Evolutionary conservation across 2,329 filamentous ascomycete species (phyloP).

Genomic region (Penicillium palitans): DNA sequence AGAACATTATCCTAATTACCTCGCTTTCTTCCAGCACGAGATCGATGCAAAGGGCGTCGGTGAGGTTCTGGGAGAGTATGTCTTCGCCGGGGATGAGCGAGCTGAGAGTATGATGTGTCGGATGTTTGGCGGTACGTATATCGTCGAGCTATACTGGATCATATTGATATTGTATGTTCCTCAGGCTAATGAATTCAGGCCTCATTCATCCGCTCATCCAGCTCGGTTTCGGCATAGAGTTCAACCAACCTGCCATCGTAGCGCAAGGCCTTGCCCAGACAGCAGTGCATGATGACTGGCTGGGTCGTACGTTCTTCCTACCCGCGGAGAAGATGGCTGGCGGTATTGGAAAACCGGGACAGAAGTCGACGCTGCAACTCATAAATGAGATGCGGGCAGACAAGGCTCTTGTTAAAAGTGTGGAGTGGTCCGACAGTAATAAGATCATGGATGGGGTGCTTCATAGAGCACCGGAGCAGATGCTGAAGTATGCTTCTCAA

Average conservation of each 20-base stretch:
- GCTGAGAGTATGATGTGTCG: slow-evolving; percentile 69
- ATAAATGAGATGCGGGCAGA: slow-evolving; percentile 60
- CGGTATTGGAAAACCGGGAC: slow-evolving; percentile 30
- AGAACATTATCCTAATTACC: slow-evolving; percentile 69
- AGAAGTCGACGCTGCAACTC: slow-evolving; percentile 57
- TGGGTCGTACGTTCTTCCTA: slow-evolving; percentile 54
- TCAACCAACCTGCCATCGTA: slow-evolving; percentile 75
- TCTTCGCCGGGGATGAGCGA: slow-evolving; percentile 66
- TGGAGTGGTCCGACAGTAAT: slow-evolving; percentile 57
- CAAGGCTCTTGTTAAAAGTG: slow-evolving; percentile 57
- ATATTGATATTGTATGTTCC: not conserved
- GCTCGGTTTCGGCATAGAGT: slow-evolving; percentile 81
- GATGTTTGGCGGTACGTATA: slow-evolving; percentile 60
- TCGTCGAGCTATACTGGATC: not conserved
- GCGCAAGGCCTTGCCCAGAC: slow-evolving; percentile 78
- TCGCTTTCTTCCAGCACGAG: slow-evolving; percentile 73
- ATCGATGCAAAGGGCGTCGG: slow-evolving; percentile 66
- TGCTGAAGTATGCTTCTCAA: slow-evolving; percentile 60
- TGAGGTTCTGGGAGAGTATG: slow-evolving; percentile 61
- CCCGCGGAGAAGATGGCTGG: slow-evolving; percentile 38
- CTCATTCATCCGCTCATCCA: slow-evolving; percentile 81
- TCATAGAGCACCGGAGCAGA: slow-evolving; percentile 61
- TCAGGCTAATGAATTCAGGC: slow-evolving; percentile 43
- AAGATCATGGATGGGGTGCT: slow-evolving; percentile 71
- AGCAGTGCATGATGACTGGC: slow-evolving; percentile 64